Evolutionary conservation across 169 alveolate genomes (phyloP), one percentile per base, ranked within the genome.

Genomic region (Cryptosporidium bovis): DNA sequence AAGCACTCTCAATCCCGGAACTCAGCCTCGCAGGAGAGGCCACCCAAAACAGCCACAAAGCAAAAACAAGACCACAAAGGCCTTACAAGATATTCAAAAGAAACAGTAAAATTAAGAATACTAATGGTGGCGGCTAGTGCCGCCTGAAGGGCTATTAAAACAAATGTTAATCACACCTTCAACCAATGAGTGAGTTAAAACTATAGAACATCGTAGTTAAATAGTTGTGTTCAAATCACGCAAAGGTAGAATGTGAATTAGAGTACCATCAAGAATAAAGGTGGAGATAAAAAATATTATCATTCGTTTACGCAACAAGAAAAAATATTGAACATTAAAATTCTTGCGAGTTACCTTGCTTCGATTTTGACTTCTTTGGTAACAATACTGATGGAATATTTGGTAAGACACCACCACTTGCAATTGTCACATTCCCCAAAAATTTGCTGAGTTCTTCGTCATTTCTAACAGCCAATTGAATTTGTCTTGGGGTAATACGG

Each of bases 361-460:
- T 93, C 16, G 84, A 67, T 82, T 93, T 93, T 31, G 92, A 92
- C 89, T 96, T 96, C 90, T 95, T 94, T 84, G 99, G 99, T 64
- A 98, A 93, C 66, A 98, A 95, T 65, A 96, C 96, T 82, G 97
- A 95, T 90, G 97, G 98, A 92, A 98, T 97, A 92, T 96, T 95
- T 71, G 99, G 99, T 84, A 96, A 90, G 65, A 97, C 99, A 91
- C 99, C 99, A 82, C 99, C 99, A 29, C 96, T 91, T 82, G 99
- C 99, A 82, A 98, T 96, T 90, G 99, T 97, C 67, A 98, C 96
- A 82, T 98, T 98, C 27, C 97, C 98, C 92, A 98, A 93, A 85
- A 97, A 96, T 92, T 97, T 97, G 96, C 96, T 95, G 83, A 98
- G 96, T 92, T 98, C 99, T 91, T 97, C 99, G 92, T 98, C 99